Percentiles rank a stretch among this genome's conserved stretches.
phyloP scores from a whole-genome alignment of 257 asterid genomes.

The Anisodus tanguticus region DNA sequence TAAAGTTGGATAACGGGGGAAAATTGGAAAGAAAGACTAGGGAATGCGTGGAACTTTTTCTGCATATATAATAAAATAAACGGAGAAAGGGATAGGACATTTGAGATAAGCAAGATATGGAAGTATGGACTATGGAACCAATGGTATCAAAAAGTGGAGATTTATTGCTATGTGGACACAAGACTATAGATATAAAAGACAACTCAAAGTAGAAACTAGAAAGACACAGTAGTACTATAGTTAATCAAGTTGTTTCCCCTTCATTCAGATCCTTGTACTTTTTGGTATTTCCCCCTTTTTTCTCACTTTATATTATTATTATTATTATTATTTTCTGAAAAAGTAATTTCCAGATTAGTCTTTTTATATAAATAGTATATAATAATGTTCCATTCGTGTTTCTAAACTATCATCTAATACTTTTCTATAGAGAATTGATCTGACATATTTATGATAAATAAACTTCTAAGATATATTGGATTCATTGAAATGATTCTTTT shows the following conservation, averaged over 20 bases:
- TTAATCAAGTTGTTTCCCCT: not conserved
- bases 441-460: too few species aligned
- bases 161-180: not conserved
- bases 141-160: not conserved
- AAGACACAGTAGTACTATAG: not conserved
- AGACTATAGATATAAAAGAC: not conserved
- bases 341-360: not conserved
- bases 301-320: too few species aligned
- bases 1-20: not conserved
- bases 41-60: not conserved
- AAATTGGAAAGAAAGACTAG: not conserved
- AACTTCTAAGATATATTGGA: too few species aligned
- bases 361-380: too few species aligned
- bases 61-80: constrained; percentile 1
- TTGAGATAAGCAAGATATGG: not conserved
- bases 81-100: not conserved
- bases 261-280: not conserved
- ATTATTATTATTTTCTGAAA: too few species aligned
- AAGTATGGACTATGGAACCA: not conserved
- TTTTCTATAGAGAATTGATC: too few species aligned
- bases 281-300: not conserved
- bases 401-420: too few species aligned
- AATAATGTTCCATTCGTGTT: too few species aligned
- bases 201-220: not conserved
- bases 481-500: too few species aligned